A percentile compares a stretch with the other conserved stretches of the same genome.
These are phyloP conservation scores for Olyra latifolia DNA, from an alignment of 176 grass and related monocot genomes.

Conservation along the genomic window DNA sequence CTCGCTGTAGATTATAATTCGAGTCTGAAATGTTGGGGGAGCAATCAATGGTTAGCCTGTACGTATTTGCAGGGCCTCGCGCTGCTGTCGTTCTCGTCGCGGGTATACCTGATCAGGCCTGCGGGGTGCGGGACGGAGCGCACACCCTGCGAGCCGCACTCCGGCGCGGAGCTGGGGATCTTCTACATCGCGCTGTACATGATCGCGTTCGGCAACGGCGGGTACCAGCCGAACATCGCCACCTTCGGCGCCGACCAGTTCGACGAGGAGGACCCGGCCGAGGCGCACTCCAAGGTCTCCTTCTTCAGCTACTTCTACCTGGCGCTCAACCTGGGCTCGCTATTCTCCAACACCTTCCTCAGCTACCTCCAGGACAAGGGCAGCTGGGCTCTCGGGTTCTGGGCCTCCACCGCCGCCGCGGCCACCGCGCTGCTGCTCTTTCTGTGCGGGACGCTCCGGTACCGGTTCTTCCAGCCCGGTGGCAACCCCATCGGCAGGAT, in stretches of 20 bases:
- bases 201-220: conserved; percentile 91
- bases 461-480: conserved; percentile 55
- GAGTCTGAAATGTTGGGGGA: not conserved
- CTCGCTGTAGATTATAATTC: not conserved
- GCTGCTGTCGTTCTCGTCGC: conserved; percentile 64
- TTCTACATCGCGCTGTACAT: conserved; percentile 94
- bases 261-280: conserved; percentile 60
- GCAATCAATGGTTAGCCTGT: not conserved
- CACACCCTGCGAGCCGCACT: conserved; percentile 51
- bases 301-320: conserved; percentile 99
- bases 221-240: conserved; percentile 92
- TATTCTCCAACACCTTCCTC: conserved; percentile 96
- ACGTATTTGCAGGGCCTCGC: conserved; percentile 60
- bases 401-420: conserved; percentile 65
- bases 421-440: conserved; percentile 63
- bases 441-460: conserved; percentile 54
- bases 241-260: conserved; percentile 95
- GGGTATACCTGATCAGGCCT: conserved; percentile 61
- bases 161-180: conserved; percentile 54
- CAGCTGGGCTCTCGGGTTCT: conserved; percentile 71
- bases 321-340: conserved; percentile 90
- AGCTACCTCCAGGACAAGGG: conserved; percentile 84
- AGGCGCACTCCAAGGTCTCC: conserved; percentile 83
- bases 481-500: conserved; percentile 68
- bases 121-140: conserved; percentile 61